These are phyloP conservation scores for Vigna trinervia DNA, from an alignment of 306 rosid species.

Conservation along the genomic window DNA sequence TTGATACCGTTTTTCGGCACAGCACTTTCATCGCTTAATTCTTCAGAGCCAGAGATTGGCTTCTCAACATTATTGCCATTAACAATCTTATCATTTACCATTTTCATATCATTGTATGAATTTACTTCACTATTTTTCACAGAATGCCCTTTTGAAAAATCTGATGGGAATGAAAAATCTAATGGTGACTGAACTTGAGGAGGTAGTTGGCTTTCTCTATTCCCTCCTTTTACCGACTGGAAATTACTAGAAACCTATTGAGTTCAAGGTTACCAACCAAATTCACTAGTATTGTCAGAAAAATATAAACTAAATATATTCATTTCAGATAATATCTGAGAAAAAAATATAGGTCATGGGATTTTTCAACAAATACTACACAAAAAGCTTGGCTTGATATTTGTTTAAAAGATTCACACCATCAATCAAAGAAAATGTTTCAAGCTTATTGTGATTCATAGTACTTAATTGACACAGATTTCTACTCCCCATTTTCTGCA, in stretches of 20 bases:
- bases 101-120: conserved; percentile 50
- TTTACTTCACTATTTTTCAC: conserved; percentile 45
- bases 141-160: conserved; percentile 50
- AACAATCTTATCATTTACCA: conserved; percentile 35
- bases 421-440: background rate
- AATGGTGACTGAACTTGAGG: conserved; percentile 50
- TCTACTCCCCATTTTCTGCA: conserved; percentile 5
- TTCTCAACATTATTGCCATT: conserved; percentile 47
- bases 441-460: background rate
- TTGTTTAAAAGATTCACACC: background rate
- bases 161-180: conserved; percentile 64
- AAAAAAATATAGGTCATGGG: background rate
- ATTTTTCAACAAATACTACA: conserved; percentile 6
- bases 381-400: background rate
- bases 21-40: conserved; percentile 48
- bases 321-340: conserved; percentile 22
- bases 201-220: conserved; percentile 50
- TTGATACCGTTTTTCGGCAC: conserved; percentile 46
- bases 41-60: conserved; percentile 50
- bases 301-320: conserved; percentile 9
- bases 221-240: conserved; percentile 51
- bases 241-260: conserved; percentile 44
- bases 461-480: conserved; percentile 4
- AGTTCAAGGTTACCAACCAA: conserved; percentile 37
- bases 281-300: conserved; percentile 17